phyloP scores from a whole-genome alignment of 2,329 filamentous ascomycete genomes.

The Aspergillus vadensis region DNA sequence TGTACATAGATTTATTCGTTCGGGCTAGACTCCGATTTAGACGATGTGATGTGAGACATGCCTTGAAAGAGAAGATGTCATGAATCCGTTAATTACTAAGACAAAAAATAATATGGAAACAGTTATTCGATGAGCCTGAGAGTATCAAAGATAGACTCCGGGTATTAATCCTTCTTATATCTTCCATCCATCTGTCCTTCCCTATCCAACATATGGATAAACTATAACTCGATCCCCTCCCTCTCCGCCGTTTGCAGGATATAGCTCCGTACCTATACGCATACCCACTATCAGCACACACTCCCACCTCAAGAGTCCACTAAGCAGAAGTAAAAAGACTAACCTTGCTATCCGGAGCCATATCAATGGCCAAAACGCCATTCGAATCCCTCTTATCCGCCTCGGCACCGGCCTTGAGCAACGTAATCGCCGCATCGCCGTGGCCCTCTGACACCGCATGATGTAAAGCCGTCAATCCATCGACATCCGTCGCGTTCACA shows the following conservation, averaged over 20 bases:
- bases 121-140: not conserved
- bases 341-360: conserved; percentile 85
- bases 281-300: conserved; percentile 7
- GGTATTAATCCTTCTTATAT: conserved; percentile 9
- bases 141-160: not conserved
- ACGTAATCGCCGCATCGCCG: conserved; percentile 76
- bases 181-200: not conserved
- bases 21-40: conserved; percentile 11
- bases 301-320: not conserved
- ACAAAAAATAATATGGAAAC: not conserved
- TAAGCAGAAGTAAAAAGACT: conserved; percentile 27
- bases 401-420: conserved; percentile 85
- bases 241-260: conserved; percentile 76
- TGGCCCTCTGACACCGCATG: conserved; percentile 65
- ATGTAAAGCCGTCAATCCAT: conserved; percentile 86
- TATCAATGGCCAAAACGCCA: conserved; percentile 71
- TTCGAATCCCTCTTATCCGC: conserved; percentile 72
- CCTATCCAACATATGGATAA: not conserved
- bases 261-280: conserved; percentile 67
- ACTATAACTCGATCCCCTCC: conserved; percentile 71
- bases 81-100: conserved; percentile 3
- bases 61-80: conserved; percentile 4
- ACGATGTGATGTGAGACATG: conserved; percentile 19
- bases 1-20: conserved; percentile 12
- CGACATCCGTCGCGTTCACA: conserved; percentile 76